Evolutionary conservation across 2,329 filamentous ascomycete genomes (phyloP).

Genomic region (Sarocladiaceae sp.): DNA sequence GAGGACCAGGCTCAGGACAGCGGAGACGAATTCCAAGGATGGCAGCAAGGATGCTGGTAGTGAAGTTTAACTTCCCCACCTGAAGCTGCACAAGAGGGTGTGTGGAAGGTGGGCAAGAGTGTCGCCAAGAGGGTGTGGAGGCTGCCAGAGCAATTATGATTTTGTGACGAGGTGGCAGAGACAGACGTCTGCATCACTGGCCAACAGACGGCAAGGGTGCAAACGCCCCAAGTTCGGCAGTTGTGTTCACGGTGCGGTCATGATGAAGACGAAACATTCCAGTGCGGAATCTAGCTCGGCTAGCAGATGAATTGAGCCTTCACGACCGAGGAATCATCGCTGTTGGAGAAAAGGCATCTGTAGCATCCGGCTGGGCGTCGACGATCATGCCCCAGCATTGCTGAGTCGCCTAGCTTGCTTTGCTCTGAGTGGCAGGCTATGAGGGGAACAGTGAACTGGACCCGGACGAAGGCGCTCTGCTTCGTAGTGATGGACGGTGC

Average conservation of each 20-base stretch:
- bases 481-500: neutral
- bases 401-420: neutral
- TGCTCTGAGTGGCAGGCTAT: neutral
- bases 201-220: neutral
- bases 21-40: constrained; percentile 2
- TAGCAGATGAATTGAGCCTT: neutral
- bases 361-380: constrained; percentile 3
- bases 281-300: neutral
- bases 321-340: neutral
- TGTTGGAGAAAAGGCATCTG: constrained; percentile 1
- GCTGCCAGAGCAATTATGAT: neutral
- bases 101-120: neutral
- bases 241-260: neutral
- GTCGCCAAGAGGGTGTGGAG: constrained; percentile 1
- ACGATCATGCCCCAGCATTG: neutral
- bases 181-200: neutral
- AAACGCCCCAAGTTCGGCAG: constrained; percentile 6
- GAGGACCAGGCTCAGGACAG: neutral
- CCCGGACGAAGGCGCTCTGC: neutral
- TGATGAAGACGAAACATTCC: neutral
- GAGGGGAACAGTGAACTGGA: neutral
- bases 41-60: neutral
- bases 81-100: neutral
- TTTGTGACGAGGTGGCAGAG: constrained; percentile 7
- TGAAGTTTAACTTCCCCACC: constrained; percentile 3